Conservation (phyloP, 2,329 filamentous ascomycete genomes). For the Talaromyces sp. region DNA sequence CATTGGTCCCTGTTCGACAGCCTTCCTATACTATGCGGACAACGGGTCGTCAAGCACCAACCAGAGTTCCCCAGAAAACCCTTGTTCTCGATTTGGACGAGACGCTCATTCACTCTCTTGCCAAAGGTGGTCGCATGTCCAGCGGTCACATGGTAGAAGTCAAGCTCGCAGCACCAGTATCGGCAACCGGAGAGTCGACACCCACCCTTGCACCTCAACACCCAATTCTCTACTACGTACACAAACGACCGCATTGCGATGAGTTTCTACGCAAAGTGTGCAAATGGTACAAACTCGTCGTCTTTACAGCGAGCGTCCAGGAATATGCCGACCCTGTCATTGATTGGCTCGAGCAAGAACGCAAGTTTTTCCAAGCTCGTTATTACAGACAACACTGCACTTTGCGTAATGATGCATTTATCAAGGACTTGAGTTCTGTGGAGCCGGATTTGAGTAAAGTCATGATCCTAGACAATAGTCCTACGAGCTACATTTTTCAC, state of each 20-base stretch:
- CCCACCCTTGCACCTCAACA: constrained; percentile 77
- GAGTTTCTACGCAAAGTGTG: constrained; percentile 91
- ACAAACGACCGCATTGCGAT: constrained; percentile 95
- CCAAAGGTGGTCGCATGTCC: constrained; percentile 92
- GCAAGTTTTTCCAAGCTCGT: constrained; percentile 89
- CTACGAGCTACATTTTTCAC: constrained; percentile 97
- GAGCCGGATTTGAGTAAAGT: constrained; percentile 97
- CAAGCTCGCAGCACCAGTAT: constrained; percentile 58
- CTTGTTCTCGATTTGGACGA: constrained; percentile 94
- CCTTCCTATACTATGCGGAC: constrained; percentile 70
- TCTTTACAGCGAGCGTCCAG: constrained; percentile 96
- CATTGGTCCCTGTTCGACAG: constrained; percentile 82
- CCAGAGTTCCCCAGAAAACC: constrained; percentile 74
- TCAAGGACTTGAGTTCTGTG: constrained; percentile 94
- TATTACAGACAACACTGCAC: constrained; percentile 99
- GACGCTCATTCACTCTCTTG: constrained; percentile 96
- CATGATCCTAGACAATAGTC: constrained; percentile 98
- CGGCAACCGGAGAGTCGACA: constrained; percentile 55
- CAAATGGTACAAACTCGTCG: constrained; percentile 97
- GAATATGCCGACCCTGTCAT: constrained; percentile 99
- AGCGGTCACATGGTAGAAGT: constrained; percentile 99
- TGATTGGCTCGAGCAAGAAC: constrained; percentile 95
- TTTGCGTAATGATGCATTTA: constrained; percentile 90
- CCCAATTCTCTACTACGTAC: constrained; percentile 96
- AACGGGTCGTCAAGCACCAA: constrained; percentile 15